Base-by-base conservation (phyloP, 2,329 filamentous ascomycete species). In the Myrmaecium sp. region DNA sequence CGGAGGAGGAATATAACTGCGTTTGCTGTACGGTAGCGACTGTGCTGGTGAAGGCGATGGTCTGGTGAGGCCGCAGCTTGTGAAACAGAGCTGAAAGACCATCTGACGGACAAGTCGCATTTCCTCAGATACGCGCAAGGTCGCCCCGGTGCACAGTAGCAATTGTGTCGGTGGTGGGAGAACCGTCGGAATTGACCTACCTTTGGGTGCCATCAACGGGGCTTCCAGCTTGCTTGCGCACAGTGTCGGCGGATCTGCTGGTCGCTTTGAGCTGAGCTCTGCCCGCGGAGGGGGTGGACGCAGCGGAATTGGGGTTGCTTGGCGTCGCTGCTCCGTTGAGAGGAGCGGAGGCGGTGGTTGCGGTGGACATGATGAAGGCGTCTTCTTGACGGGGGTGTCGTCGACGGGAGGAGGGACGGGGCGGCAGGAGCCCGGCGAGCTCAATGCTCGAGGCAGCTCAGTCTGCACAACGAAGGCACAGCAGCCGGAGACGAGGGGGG, bases 151-250 rank as follows among this genome's bases (percentile, higher is more conserved):
- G n/a, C n/a, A n/a, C n/a, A n/a, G n/a, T n/a, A n/a, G n/a, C n/a
- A n/a, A n/a, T n/a, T n/a, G n/a, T n/a, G n/a, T n/a, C n/a, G n/a
- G n/a, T n/a, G n/a, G n/a, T n/a, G n/a, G n/a, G n/a, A 26, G 23
- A 17, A 31, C 7, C 10, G 11, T 15, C 10, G 22, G 22, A 18
- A 24, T 24, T 15, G 23, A 32, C 36, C 51, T 58, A 69, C 66
- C 61, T 64, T 45, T 63, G 58, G 39, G 49, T 54, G 35, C 51
- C 57, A 42, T 69, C 64, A 23, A 60, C 53, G 33, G 66, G 64
- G 44, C 62, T 68, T 31, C 52, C 59, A 37, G 61, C 53, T 42
- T 66, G 64, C 49, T 65, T 66, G 47, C 65, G 62, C 44, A 54
- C 52, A 33, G 51, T 52, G 45, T 68, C 63, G 33, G 60, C 50